phyloP scores from a whole-genome alignment of 176 grass and related monocot genomes.

The Olyra latifolia region DNA sequence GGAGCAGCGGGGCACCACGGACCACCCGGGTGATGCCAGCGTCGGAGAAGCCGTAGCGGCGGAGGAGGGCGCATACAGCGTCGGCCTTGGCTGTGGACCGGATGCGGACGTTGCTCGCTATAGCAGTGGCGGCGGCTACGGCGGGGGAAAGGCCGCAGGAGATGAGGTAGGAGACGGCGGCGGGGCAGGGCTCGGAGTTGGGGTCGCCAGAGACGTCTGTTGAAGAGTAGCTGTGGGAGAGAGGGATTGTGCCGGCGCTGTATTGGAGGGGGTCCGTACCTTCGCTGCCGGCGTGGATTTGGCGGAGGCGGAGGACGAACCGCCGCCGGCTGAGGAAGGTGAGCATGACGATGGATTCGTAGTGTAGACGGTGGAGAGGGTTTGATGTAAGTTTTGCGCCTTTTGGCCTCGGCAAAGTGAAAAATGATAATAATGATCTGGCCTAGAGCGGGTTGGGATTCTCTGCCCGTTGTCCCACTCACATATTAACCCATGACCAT shows the following conservation, averaged over 20 bases:
- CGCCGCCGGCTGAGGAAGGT: conserved; percentile 16
- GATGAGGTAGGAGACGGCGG: conserved; percentile 28
- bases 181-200: background rate
- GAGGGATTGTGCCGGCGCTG: background rate
- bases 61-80: conserved; percentile 30
- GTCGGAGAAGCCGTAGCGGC: conserved; percentile 41
- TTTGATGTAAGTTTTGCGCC: too few species aligned
- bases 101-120: background rate
- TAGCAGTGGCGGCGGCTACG: background rate
- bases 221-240: background rate
- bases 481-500: too few species aligned
- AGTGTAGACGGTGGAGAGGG: background rate
- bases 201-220: background rate
- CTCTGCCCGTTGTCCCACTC: too few species aligned
- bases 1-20: background rate
- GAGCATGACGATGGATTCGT: conserved; percentile 17
- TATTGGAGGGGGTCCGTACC: background rate
- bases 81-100: conserved; percentile 27
- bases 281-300: background rate
- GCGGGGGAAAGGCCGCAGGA: conserved; percentile 37
- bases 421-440: too few species aligned
- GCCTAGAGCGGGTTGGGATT: too few species aligned
- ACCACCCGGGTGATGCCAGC: conserved; percentile 8
- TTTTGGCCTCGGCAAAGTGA: too few species aligned
- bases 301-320: background rate